Base-by-base conservation (phyloP, 106 monocot species). In the Iris macrosiphon region DNA sequence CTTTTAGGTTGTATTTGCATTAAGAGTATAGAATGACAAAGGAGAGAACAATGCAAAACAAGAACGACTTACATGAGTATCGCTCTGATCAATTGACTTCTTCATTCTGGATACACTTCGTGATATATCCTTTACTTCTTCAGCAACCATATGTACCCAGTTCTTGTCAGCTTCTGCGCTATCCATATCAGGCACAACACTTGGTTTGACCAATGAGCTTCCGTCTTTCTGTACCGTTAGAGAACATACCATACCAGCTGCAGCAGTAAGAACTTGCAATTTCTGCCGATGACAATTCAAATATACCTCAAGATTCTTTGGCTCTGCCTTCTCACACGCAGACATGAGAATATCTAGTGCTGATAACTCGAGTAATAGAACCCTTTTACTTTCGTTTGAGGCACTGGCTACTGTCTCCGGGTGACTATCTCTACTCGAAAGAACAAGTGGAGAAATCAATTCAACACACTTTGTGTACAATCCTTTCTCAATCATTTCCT, bases 291-390 rank as follows among this genome's bases (percentile, higher is more conserved):
- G 77, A 70, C 69, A 79, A 4, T 72, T 72, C 60, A 98, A 70
- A 65, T 78, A 83, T 25, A 77, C 57, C 31, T 75, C 60, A 31
- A 67, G 54, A 28, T 83, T 67, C 64, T 83, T 62, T 58, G 72
- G 64, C 40, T 98, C 72, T 59, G 55, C 65, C 31, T 79, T 86
- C 67, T 87, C 83, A 78, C 86, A 98, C 42, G 90, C 80, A 41
- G 63, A 73, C 31, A 83, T 55, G 14, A 98, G 66, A 27, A 69
- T 51, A 80, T 98, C 82, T 54, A 98, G 57, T 55, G 96, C 90
- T 34, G 56, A 57, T 62, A 98, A 53, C 69, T 98, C 87, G 20
- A 79, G 46, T 23, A 63, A 57, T 48, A 72, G 49, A 38, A 59
- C 31, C n/a, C 60, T 68, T 17, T 77, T 71, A 23, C 58, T 77